Conservation (phyloP, 352 stramenopile genomes). For the Bremia lactucae region DNA sequence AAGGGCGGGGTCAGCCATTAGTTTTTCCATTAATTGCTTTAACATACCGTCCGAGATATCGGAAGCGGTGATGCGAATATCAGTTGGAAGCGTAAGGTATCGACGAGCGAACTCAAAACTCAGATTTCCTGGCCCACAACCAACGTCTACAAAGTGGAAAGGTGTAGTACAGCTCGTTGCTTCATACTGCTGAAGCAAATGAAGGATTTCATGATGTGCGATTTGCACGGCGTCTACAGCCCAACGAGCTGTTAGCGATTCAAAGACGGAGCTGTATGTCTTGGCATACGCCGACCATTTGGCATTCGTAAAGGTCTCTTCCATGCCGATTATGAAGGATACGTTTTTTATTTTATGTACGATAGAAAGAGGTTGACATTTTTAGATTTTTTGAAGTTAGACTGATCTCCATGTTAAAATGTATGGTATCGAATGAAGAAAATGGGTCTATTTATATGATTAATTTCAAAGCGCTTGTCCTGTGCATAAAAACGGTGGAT, state of each 20-base stretch:
- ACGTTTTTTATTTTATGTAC: no score
- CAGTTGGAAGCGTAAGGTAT: slow-evolving; percentile 8
- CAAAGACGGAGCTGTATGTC: slow-evolving; percentile 18
- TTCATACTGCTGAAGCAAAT: slow-evolving; percentile 13
- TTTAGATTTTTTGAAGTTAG: no score
- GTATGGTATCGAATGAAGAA: no score
- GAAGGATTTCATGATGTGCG: slow-evolving; percentile 16
- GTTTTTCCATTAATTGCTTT: slow-evolving; percentile 14
- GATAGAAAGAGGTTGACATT: no score
- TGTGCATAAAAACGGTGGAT: no score
- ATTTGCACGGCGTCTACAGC: slow-evolving; percentile 18
- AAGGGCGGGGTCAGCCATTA: slow-evolving; percentile 12
- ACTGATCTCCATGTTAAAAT: no score
- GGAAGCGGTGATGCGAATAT: slow-evolving; percentile 26
- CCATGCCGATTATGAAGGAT: no score
- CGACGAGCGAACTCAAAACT: slow-evolving; percentile 29
- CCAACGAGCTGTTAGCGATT: slow-evolving; percentile 12
- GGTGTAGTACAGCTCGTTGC: neutral
- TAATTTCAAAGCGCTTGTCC: no score
- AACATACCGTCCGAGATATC: slow-evolving; percentile 37
- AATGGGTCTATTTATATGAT: no score
- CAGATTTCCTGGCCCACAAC: slow-evolving; percentile 20
- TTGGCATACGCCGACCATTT: slow-evolving; percentile 24
- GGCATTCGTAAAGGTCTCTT: slow-evolving; percentile 21
- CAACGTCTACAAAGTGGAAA: slow-evolving; percentile 30